phyloP scores from a whole-genome alignment of 1,139 yeast genomes.

The Blastobotrys apis region DNA sequence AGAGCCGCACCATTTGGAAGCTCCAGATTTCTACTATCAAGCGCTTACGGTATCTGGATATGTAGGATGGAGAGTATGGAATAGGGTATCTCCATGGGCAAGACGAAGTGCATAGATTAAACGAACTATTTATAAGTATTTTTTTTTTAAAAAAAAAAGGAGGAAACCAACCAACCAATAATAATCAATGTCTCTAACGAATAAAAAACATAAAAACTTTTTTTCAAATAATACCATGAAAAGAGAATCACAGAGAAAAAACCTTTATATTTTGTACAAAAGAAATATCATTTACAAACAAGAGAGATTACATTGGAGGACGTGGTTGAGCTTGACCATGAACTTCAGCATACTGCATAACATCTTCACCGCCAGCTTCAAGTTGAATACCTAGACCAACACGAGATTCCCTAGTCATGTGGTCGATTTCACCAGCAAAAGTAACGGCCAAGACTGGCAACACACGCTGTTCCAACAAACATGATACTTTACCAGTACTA shows the following conservation, averaged over 20 bases:
- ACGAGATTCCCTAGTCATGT: slow-evolving; percentile 74
- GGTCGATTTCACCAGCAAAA: slow-evolving; percentile 94
- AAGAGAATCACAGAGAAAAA: not conserved
- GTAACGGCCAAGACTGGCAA: slow-evolving; percentile 85
- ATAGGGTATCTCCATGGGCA: slow-evolving; percentile 23
- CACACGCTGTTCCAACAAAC: slow-evolving; percentile 88
- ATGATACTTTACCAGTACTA: slow-evolving; percentile 84
- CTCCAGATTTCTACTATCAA: slow-evolving; percentile 25
- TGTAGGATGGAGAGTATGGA: slow-evolving; percentile 26
- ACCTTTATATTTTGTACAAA: slow-evolving; percentile 1
- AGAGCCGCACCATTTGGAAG: slow-evolving; percentile 8
- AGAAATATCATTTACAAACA: not conserved
- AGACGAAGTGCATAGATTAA: slow-evolving; percentile 6
- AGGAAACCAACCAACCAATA: too few relatives aligned
- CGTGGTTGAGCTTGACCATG: slow-evolving; percentile 28
- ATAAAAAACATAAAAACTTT: not conserved
- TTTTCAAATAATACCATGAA: not conserved
- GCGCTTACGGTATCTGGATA: slow-evolving; percentile 26
- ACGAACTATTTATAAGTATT: not conserved
- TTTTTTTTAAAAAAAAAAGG: not conserved
- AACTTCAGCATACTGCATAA: slow-evolving; percentile 39
- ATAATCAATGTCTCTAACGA: not conserved
- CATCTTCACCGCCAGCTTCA: slow-evolving; percentile 93
- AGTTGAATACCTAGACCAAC: slow-evolving; percentile 93
- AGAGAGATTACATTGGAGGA: slow-evolving; percentile 30